Evolutionary conservation across 257 asterid genomes (phyloP).

Genomic region (Rehmannia glutinosa): DNA sequence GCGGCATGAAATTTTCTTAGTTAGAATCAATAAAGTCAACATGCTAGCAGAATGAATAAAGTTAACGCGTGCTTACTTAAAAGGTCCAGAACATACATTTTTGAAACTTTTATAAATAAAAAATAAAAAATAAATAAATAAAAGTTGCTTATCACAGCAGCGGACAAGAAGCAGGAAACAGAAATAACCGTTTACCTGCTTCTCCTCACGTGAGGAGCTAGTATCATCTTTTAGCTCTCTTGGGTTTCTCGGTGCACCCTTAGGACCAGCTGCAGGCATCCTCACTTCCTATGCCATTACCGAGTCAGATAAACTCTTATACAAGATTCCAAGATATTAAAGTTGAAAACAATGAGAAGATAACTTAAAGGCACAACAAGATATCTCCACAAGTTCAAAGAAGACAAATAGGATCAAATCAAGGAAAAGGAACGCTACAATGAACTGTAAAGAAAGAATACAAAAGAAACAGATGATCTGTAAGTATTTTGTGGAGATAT

Average conservation of each 20-base stretch:
- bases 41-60: neutral
- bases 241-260: slow-evolving; percentile 74
- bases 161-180: neutral
- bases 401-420: neutral
- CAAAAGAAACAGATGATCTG: neutral
- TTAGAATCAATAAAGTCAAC: neutral
- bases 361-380: neutral
- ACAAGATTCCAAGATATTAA: slow-evolving; percentile 6
- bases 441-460: neutral
- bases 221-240: slow-evolving; percentile 86
- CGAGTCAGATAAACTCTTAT: slow-evolving; percentile 24
- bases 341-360: neutral
- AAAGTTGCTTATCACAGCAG: neutral
- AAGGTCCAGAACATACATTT: neutral
- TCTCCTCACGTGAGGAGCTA: slow-evolving; percentile 82
- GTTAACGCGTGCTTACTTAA: neutral
- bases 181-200: slow-evolving; percentile 48
- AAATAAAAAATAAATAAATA: too few species aligned
- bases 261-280: slow-evolving; percentile 93
- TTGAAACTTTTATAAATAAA: neutral
- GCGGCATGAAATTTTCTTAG: neutral
- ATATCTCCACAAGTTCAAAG: neutral
- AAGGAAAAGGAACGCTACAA: neutral
- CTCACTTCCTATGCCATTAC: slow-evolving; percentile 69
- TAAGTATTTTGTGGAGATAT: neutral